These are phyloP conservation scores for Zymoseptoria brevis DNA, from an alignment of 2,329 filamentous ascomycete species.

Conservation along the genomic window DNA sequence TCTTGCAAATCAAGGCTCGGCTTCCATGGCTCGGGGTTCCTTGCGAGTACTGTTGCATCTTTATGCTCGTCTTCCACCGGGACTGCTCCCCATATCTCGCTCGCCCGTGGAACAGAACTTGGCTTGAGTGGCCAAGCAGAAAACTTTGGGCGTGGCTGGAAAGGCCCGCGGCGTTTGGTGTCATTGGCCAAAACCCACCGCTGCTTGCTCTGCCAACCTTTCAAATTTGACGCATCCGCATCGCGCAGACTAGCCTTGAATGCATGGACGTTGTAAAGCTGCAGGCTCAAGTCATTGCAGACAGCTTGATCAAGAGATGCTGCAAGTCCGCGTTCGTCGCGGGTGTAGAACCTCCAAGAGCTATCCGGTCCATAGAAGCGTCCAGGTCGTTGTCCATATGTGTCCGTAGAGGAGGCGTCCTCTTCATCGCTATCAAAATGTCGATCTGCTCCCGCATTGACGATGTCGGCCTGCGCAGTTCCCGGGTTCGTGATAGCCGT, in stretches of 20 bases:
- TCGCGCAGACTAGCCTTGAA: constrained; percentile 48
- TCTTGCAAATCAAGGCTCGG: constrained; percentile 62
- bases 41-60: constrained; percentile 10
- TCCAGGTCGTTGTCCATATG: constrained; percentile 41
- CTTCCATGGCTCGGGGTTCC: constrained; percentile 25
- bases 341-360: constrained; percentile 59
- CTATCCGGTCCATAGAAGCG: constrained; percentile 60
- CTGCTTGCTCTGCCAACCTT: constrained; percentile 34
- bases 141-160: constrained; percentile 54
- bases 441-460: neutral
- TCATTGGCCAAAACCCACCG: constrained; percentile 30
- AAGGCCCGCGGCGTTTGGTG: constrained; percentile 27
- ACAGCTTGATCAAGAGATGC: constrained; percentile 55
- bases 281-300: constrained; percentile 60
- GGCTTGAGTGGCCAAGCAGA: constrained; percentile 74
- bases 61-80: constrained; percentile 18
- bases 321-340: constrained; percentile 54
- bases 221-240: constrained; percentile 2
- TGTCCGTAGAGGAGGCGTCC: constrained; percentile 4
- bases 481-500: neutral
- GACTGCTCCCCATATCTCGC: constrained; percentile 40
- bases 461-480: neutral
- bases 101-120: constrained; percentile 51
- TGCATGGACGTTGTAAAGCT: constrained; percentile 71
- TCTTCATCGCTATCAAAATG: constrained; percentile 2